These are phyloP conservation scores for Zostera marina DNA, from an alignment of 116 monocot genomes.

Conservation along the genomic window DNA sequence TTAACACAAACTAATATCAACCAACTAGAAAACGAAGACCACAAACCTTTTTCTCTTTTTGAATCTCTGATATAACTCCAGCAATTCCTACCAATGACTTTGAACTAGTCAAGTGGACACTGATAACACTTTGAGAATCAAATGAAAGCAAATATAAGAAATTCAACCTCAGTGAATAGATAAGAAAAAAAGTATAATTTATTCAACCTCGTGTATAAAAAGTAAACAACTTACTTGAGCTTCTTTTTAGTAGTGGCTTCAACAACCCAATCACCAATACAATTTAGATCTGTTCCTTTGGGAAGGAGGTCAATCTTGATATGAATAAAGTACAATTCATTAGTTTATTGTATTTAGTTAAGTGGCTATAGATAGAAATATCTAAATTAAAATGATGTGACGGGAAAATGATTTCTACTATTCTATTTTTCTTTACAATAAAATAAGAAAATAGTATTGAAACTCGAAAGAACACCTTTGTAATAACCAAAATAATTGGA, in stretches of 20 bases:
- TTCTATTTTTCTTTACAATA: neutral
- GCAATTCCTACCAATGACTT: constrained; percentile 89
- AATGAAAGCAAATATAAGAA: neutral
- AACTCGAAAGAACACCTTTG: constrained; percentile 41
- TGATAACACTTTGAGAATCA: constrained; percentile 47
- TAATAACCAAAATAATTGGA: constrained; percentile 93
- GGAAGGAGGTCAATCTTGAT: constrained; percentile 91
- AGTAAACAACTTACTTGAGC: constrained; percentile 48
- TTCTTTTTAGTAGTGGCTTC: constrained; percentile 80
- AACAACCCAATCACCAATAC: constrained; percentile 96
- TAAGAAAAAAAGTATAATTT: neutral
- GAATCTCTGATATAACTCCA: constrained; percentile 86
- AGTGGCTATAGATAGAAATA: no score
- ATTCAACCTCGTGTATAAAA: neutral
- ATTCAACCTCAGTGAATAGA: neutral
- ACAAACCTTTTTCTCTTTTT: constrained; percentile 89
- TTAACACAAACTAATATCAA: neutral
- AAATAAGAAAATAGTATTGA: neutral
- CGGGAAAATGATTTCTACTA: no score
- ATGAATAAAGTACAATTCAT: neutral
- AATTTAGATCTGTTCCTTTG: constrained; percentile 84
- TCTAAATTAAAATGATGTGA: neutral
- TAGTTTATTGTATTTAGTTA: no score
- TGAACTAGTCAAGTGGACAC: constrained; percentile 94
- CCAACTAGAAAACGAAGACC: neutral